Base-by-base conservation (phyloP, 768 basidiomycete genomes). In the Kwoniella dendrophila region DNA sequence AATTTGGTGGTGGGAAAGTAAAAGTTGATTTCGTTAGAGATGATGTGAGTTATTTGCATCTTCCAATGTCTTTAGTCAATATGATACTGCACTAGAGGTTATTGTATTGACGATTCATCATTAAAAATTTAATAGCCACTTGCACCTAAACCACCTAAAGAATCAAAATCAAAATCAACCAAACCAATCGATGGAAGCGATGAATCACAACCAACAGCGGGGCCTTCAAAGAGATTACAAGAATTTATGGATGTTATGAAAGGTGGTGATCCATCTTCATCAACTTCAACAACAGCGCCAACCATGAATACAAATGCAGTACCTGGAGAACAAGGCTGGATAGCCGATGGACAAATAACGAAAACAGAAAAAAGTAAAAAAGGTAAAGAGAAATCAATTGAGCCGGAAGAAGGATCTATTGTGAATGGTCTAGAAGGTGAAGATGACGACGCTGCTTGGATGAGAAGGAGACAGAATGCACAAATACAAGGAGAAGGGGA, bases 191-290 rank as follows among this genome's bases (percentile, higher is more conserved):
- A 40, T 16, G 16, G 27, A 27, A 44, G 58, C 1, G 30, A 34
- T 32, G 36, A 50, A 36, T 10, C 44, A 14, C 48, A 57, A 45
- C 57, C 59, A n/a, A 51, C 60, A n/a, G 65, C 63, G 11, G 65
- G 62, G 38, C 69, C 72, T 2, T 78, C 72, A 3, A 78, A 84
- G 57, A 82, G 85, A 51, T 78, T 88, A 0, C 84, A 87, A 20
- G 85, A 89, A 70, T 93, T 87, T 66, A 80, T 91, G 79, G 79
- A 86, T 41, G 84, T 90, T 41, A 92, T 92, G 90, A 83, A 88
- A 50, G 71, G 70, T 44, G 63, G 56, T 24, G 74, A 75, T 49
- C 54, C 64, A 7, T 55, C 60, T 27, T 22, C 59, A 8, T 51
- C 59, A 20, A 30, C 49, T 18, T 40, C 59, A 10, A 51, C 59